Conservation (phyloP, 768 basidiomycete genomes). For the Boletus bicolor region DNA sequence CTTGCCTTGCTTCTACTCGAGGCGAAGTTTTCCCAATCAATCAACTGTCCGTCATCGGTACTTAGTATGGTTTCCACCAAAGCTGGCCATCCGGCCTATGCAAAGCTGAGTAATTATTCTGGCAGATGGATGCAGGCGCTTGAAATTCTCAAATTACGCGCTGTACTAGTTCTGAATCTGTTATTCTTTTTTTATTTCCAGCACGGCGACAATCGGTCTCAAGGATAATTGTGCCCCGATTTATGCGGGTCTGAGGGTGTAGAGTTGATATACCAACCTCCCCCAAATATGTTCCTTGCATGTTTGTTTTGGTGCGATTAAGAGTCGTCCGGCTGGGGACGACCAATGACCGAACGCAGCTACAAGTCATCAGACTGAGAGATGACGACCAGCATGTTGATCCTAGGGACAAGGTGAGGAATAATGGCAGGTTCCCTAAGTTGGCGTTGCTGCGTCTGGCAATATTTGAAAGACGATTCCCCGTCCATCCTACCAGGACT, state of each 20-base stretch:
- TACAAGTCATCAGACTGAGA: neutral
- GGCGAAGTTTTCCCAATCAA: constrained; percentile 17
- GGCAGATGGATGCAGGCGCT: neutral
- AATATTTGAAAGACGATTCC: no score
- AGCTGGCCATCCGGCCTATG: constrained; percentile 2
- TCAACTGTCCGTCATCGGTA: constrained; percentile 2
- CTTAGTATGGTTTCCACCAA: neutral
- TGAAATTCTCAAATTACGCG: neutral
- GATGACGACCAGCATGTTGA: neutral
- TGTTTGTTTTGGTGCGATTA: neutral
- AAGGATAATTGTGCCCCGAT: constrained; percentile 1
- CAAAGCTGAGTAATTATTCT: neutral
- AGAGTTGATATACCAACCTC: neutral
- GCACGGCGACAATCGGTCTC: constrained; percentile 1
- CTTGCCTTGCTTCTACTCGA: constrained; percentile 7
- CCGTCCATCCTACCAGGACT: no score
- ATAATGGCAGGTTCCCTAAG: neutral
- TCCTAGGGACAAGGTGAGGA: neutral
- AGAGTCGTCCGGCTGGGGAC: neutral
- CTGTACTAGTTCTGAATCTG: neutral
- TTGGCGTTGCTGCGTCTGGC: neutral
- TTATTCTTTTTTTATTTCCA: constrained; percentile 1
- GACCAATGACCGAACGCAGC: no score
- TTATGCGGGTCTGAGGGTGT: constrained; percentile 2
- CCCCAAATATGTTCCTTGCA: neutral